A percentile compares a stretch with the other conserved stretches of the same genome.
Conservation (phyloP, 164 flowering plant species). For the Pachysandra terminalis region DNA sequence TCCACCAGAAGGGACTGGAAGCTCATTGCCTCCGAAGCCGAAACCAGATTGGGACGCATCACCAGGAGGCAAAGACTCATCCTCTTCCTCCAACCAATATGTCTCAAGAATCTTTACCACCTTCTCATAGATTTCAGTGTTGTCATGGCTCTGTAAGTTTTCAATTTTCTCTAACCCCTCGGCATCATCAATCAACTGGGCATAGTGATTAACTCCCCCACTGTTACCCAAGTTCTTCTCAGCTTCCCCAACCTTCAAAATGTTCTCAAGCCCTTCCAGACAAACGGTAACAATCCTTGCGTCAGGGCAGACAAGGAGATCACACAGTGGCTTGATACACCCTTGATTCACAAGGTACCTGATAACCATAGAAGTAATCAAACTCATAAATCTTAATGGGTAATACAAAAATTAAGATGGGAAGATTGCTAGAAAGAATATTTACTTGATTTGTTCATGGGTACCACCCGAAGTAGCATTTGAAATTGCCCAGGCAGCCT, state of each 20-base stretch:
- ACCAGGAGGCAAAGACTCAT: slow-evolving; percentile 40
- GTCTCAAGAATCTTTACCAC: slow-evolving; percentile 71
- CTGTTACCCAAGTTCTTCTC: slow-evolving; percentile 46
- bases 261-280: slow-evolving; percentile 75
- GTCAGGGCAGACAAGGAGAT: slow-evolving; percentile 63
- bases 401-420: neutral
- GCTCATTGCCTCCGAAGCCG: slow-evolving; percentile 46
- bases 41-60: slow-evolving; percentile 52
- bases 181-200: slow-evolving; percentile 61
- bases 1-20: slow-evolving; percentile 56
- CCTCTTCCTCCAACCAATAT: slow-evolving; percentile 65
- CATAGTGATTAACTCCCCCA: slow-evolving; percentile 45
- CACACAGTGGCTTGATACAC: slow-evolving; percentile 63
- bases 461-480: slow-evolving; percentile 60
- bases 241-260: slow-evolving; percentile 66
- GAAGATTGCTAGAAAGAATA: neutral
- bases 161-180: slow-evolving; percentile 74
- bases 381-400: neutral
- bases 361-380: neutral
- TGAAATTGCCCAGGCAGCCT: slow-evolving; percentile 66
- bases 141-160: slow-evolving; percentile 68
- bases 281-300: slow-evolving; percentile 65
- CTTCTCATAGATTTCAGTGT: slow-evolving; percentile 73
- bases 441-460: slow-evolving; percentile 49
- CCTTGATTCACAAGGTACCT: slow-evolving; percentile 57